Evolutionary conservation across 768 basidiomycete genomes (phyloP).

Genomic region (Phylloporus sp.): DNA sequence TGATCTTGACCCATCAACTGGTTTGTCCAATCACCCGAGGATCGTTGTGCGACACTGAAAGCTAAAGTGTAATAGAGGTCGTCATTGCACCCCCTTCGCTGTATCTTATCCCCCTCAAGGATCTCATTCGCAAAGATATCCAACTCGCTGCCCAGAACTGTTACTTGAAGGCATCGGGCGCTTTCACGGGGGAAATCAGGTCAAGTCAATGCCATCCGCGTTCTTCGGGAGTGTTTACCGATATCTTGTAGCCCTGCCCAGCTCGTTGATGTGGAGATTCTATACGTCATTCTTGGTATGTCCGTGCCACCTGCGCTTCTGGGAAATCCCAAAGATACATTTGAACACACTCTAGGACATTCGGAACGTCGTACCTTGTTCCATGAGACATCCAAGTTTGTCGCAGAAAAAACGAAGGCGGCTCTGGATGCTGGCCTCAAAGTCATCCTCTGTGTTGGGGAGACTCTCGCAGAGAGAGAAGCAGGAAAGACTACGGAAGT

Average conservation of each 20-base stretch:
- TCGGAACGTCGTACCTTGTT: constrained; percentile 95
- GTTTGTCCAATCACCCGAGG: constrained; percentile 34
- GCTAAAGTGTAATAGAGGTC: constrained; percentile 57
- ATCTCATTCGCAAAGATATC: constrained; percentile 59
- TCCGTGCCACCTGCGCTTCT: no score
- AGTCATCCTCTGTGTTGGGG: constrained; percentile 95
- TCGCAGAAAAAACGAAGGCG: constrained; percentile 84
- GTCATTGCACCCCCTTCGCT: constrained; percentile 89
- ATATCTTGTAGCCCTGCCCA: constrained; percentile 59
- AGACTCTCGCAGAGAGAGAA: constrained; percentile 89
- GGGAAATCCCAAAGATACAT: not conserved
- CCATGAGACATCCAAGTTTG: constrained; percentile 76
- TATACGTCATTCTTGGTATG: constrained; percentile 88
- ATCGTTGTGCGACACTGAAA: constrained; percentile 6
- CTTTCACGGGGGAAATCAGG: constrained; percentile 98
- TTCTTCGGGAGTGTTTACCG: not conserved
- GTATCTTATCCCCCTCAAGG: constrained; percentile 75
- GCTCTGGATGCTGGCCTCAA: constrained; percentile 72
- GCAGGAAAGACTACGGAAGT: constrained; percentile 70
- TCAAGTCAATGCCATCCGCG: constrained; percentile 26
- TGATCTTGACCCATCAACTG: constrained; percentile 69
- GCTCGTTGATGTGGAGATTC: constrained; percentile 80
- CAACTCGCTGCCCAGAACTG: constrained; percentile 90
- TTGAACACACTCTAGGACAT: constrained; percentile 57
- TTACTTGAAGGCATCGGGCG: constrained; percentile 79